Base-by-base conservation (phyloP, 257 asterid genomes). In the Primulina huaijiensis region DNA sequence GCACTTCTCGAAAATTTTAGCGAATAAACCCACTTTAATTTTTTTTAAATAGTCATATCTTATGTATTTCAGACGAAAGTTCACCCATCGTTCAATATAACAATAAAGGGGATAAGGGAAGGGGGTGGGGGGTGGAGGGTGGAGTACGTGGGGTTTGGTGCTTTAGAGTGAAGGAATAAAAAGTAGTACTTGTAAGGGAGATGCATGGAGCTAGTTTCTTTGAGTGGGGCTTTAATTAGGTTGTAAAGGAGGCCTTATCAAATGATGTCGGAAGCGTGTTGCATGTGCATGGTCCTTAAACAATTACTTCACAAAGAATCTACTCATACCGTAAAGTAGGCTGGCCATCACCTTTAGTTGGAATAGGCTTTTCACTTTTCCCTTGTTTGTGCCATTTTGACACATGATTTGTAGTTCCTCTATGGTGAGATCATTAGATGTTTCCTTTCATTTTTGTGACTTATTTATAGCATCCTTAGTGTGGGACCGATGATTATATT, bases 241-340 rank as follows among this genome's bases (percentile, higher is more conserved):
- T 20, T 64, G 65, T 34, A 72, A 72, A 72, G 66, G 30, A 56
- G 34, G 57, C 67, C 46, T 66, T 62, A 67, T 53, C 56, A 62
- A 64, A 73, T 56, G 78, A 72, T 77, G 78, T 68, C 21, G 60
- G 64, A 31, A 19, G 72, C 40, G 37, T 59, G 72, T 33, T 19
- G 20, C 69, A 38, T 33, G 77, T 73, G 35, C 69, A 73, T 72
- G 63, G 58, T 73, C 73, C 59, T 73, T 38, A 43, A 64, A 58
- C 67, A 64, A 31, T 59, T 33, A 31, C 8, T 59, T 27, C 63
- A 21, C 20, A 73, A 59, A 35, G 70, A 21, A 33, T 63, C 55
- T 17, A 69, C 38, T 35, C 9, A 8, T 8, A 8, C 8, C 7
- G 43, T 35, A 40, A 40, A 14, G 19, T 14, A 43, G 55, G n/a